Evolutionary conservation across 371 early-diverging fungal species (phyloP).

Genomic region (Cokeromyces recurvatus): DNA sequence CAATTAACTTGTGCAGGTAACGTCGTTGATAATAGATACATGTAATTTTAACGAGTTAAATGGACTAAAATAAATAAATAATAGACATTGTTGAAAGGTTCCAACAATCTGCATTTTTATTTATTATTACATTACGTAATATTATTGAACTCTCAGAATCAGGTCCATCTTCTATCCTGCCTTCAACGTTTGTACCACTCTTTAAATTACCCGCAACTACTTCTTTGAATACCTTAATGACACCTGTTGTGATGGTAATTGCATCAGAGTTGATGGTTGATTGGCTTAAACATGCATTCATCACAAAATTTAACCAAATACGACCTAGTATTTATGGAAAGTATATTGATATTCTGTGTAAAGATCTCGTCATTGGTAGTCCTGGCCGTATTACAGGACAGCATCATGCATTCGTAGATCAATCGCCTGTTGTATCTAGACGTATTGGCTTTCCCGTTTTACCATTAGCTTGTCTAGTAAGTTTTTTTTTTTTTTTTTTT

Average conservation of each 20-base stretch:
- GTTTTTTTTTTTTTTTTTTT: too few relatives aligned
- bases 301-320: conserved; percentile 95
- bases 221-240: conserved; percentile 60
- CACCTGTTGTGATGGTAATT: conserved; percentile 81
- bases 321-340: conserved; percentile 82
- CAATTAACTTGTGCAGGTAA: conserved; percentile 87
- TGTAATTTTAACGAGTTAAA: too few relatives aligned
- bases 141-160: conserved; percentile 82
- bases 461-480: conserved; percentile 79
- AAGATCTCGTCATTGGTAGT: conserved; percentile 76
- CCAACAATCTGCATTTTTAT: conserved; percentile 80
- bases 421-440: conserved; percentile 83
- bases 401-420: conserved; percentile 63
- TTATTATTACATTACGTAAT: conserved; percentile 87
- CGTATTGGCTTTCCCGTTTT: conserved; percentile 89
- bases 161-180: conserved; percentile 57
- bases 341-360: conserved; percentile 83
- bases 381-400: conserved; percentile 43
- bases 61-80: too few relatives aligned
- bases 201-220: conserved; percentile 54
- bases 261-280: conserved; percentile 91
- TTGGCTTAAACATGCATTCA: conserved; percentile 98
- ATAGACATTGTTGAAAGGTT: conserved; percentile 95
- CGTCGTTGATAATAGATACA: too few relatives aligned
- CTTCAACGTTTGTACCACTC: conserved; percentile 58